Evolutionary conservation across 202 grass and related monocot genomes (phyloP).

Genomic region (Musa balbisiana): DNA sequence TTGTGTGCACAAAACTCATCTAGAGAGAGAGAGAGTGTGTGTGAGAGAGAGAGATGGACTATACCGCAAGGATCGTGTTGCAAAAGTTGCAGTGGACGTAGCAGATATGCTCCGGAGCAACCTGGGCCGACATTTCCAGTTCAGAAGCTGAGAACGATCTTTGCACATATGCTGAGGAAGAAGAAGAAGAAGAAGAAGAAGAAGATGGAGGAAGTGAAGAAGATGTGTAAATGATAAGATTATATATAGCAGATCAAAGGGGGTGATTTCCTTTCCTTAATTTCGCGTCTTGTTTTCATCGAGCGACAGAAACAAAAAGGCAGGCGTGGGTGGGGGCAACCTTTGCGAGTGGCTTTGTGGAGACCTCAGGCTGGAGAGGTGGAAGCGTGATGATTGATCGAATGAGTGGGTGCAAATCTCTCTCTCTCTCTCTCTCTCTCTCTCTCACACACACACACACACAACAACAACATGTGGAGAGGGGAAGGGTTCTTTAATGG

Average conservation of each 20-base stretch:
- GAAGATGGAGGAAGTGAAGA: not conserved
- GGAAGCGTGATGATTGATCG: slow-evolving; percentile 57
- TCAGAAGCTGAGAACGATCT: not conserved
- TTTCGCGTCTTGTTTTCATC: slow-evolving; percentile 17
- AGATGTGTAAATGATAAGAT: slow-evolving; percentile 5
- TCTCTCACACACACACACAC: too few species aligned
- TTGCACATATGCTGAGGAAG: slow-evolving; percentile 9
- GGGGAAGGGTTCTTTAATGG: slow-evolving; percentile 25
- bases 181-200: not conserved
- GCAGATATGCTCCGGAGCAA: slow-evolving; percentile 34
- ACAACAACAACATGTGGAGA: slow-evolving; percentile 19
- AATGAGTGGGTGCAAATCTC: slow-evolving; percentile 61
- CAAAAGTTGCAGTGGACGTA: slow-evolving; percentile 92
- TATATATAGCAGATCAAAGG: slow-evolving; percentile 12
- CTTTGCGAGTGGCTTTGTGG: slow-evolving; percentile 23
- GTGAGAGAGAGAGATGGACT: slow-evolving; percentile 27
- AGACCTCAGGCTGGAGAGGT: not conserved
- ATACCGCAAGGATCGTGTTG: slow-evolving; percentile 90
- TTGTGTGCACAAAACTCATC: not conserved
- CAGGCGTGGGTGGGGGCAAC: slow-evolving; percentile 32
- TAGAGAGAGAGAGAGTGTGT: not conserved
- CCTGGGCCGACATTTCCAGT: slow-evolving; percentile 12
- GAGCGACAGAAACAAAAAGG: slow-evolving; percentile 15
- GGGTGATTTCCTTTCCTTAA: slow-evolving; percentile 7
- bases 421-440: not conserved